phyloP scores from a whole-genome alignment of 2,329 filamentous ascomycete species.

The Fusarium piperis region DNA sequence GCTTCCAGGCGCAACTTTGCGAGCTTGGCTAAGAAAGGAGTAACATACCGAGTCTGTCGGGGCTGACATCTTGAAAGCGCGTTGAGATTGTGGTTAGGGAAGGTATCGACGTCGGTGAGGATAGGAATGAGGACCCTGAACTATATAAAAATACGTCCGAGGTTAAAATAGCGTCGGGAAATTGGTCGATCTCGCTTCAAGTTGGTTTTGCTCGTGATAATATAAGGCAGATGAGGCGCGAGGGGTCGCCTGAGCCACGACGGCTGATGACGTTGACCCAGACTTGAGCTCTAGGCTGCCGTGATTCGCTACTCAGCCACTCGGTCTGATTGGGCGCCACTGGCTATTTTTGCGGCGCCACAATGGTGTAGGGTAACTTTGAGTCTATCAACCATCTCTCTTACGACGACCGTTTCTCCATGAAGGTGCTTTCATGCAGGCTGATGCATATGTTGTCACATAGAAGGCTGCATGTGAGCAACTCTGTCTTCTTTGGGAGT shows the following conservation, averaged over 20 bases:
- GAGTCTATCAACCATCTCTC: background rate
- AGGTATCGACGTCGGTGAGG: background rate
- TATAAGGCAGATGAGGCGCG: slow-evolving; percentile 44
- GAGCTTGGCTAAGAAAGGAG: slow-evolving; percentile 12
- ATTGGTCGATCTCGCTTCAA: slow-evolving; percentile 43
- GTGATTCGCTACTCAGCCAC: slow-evolving; percentile 38
- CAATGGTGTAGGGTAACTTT: slow-evolving; percentile 27
- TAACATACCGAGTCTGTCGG: slow-evolving; percentile 56
- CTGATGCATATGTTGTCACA: background rate
- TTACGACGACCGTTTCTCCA: background rate
- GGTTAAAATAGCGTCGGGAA: slow-evolving; percentile 28
- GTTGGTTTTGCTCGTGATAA: slow-evolving; percentile 41
- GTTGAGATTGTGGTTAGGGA: slow-evolving; percentile 3
- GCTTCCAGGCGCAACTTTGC: slow-evolving; percentile 19
- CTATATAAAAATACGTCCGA: slow-evolving; percentile 9
- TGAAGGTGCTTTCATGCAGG: background rate
- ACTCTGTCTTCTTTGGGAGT: background rate
- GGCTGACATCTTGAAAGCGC: slow-evolving; percentile 52
- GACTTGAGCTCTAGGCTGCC: slow-evolving; percentile 36
- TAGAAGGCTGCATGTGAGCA: background rate
- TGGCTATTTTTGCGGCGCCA: background rate
- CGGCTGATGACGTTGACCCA: slow-evolving; percentile 53
- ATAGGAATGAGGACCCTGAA: slow-evolving; percentile 6
- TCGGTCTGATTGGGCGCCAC: slow-evolving; percentile 21
- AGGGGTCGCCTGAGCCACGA: slow-evolving; percentile 45